These are phyloP conservation scores for Phragmites australis DNA, from an alignment of 176 grass and related monocot genomes.

Conservation along the genomic window DNA sequence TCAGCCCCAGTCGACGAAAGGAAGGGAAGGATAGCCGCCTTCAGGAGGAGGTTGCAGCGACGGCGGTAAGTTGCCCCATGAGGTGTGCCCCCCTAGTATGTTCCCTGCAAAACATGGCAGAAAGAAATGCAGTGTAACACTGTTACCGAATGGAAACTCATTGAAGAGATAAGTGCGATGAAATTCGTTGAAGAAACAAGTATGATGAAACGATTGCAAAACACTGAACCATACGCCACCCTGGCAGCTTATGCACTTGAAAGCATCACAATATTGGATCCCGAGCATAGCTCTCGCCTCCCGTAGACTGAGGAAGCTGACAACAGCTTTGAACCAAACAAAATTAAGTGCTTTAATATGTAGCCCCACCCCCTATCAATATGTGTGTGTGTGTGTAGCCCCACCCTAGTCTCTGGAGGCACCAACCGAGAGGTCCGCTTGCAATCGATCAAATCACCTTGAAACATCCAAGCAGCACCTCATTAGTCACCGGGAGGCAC, in stretches of 20 bases:
- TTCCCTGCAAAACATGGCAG: slow-evolving; percentile 45
- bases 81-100: slow-evolving; percentile 34
- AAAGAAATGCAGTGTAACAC: neutral
- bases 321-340: slow-evolving; percentile 16
- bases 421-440: neutral
- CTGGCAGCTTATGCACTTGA: neutral
- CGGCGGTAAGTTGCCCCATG: slow-evolving; percentile 82
- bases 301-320: slow-evolving; percentile 25
- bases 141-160: neutral
- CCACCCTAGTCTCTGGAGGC: neutral
- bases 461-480: neutral
- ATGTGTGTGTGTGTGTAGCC: too few relatives aligned
- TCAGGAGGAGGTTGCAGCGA: slow-evolving; percentile 77
- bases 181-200: neutral
- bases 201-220: neutral
- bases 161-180: slow-evolving; percentile 11
- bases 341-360: slow-evolving; percentile 23
- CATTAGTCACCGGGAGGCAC: slow-evolving; percentile 16
- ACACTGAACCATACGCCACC: neutral
- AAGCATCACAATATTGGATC: neutral
- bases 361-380: neutral
- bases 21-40: slow-evolving; percentile 60
- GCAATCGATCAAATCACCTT: slow-evolving; percentile 3
- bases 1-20: slow-evolving; percentile 76
- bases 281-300: neutral